phyloP scores from a whole-genome alignment of 176 grass and related monocot genomes.

The Bolboschoenus planiculmis region DNA sequence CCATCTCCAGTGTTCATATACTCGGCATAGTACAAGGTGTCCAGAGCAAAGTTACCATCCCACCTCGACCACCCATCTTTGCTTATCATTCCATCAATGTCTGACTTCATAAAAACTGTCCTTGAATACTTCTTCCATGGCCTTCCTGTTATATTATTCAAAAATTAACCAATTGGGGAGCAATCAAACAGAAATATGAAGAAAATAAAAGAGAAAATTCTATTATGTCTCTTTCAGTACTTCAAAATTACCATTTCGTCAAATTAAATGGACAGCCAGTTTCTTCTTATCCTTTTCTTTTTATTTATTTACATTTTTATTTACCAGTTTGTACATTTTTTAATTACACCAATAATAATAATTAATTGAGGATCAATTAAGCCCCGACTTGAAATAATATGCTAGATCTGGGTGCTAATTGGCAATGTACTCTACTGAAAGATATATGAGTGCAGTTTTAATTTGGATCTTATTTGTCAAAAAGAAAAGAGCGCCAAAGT shows the following conservation, averaged over 20 bases:
- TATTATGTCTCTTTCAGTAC: background rate
- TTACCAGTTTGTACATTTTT: background rate
- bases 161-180: too few relatives aligned
- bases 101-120: background rate
- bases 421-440: background rate
- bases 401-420: background rate
- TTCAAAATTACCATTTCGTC: background rate
- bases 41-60: background rate
- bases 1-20: conserved; percentile 6
- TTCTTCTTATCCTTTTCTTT: background rate
- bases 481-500: background rate
- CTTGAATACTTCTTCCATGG: conserved; percentile 8
- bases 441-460: background rate
- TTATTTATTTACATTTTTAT: background rate
- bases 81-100: background rate
- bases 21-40: conserved; percentile 20
- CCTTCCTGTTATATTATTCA: background rate
- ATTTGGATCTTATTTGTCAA: background rate
- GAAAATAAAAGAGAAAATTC: background rate
- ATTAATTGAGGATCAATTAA: background rate
- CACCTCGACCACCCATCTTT: conserved; percentile 24
- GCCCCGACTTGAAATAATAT: background rate
- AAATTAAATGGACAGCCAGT: too few relatives aligned
- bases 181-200: background rate
- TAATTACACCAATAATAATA: background rate